phyloP scores from a whole-genome alignment of 257 asterid genomes.

The Gynochthodes officinalis region DNA sequence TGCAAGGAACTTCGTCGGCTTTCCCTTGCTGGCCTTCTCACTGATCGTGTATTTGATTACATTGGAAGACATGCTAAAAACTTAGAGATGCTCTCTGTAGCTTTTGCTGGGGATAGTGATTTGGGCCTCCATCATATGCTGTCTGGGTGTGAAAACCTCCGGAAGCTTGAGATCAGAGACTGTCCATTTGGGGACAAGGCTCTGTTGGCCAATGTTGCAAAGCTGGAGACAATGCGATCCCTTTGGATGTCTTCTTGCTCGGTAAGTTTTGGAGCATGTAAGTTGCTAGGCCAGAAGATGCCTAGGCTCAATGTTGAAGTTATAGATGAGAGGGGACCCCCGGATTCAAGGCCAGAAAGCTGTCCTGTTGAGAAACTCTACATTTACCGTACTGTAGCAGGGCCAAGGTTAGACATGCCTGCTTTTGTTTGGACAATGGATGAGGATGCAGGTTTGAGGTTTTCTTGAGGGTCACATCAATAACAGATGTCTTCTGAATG shows the following conservation, averaged over 20 bases:
- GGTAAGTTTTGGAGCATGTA: slow-evolving; percentile 88
- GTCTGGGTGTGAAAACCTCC: slow-evolving; percentile 84
- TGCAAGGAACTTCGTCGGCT: slow-evolving; percentile 84
- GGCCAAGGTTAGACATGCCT: slow-evolving; percentile 86
- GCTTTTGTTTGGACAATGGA: slow-evolving; percentile 75
- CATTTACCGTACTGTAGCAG: slow-evolving; percentile 74
- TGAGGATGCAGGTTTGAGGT: slow-evolving; percentile 39
- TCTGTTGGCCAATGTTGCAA: slow-evolving; percentile 86
- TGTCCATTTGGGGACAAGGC: slow-evolving; percentile 98
- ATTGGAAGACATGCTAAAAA: slow-evolving; percentile 86
- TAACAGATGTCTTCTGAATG: neutral
- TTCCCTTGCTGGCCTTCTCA: slow-evolving; percentile 81
- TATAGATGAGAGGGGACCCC: slow-evolving; percentile 85
- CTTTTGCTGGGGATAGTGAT: slow-evolving; percentile 96
- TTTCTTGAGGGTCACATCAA: slow-evolving; percentile 16
- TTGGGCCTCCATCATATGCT: slow-evolving; percentile 80
- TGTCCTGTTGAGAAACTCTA: slow-evolving; percentile 78
- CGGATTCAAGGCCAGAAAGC: slow-evolving; percentile 64
- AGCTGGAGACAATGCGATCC: slow-evolving; percentile 99
- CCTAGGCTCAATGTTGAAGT: slow-evolving; percentile 88
- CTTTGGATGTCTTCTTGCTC: slow-evolving; percentile 99
- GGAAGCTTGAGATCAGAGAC: slow-evolving; percentile 92
- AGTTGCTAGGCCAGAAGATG: slow-evolving; percentile 76
- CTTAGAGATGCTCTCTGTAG: slow-evolving; percentile 92
- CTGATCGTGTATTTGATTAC: slow-evolving; percentile 68